Percentiles rank a stretch among this genome's conserved stretches.
Conservation (phyloP, 2,329 filamentous ascomycete genomes). For the Orbilia blumenaviensis region DNA sequence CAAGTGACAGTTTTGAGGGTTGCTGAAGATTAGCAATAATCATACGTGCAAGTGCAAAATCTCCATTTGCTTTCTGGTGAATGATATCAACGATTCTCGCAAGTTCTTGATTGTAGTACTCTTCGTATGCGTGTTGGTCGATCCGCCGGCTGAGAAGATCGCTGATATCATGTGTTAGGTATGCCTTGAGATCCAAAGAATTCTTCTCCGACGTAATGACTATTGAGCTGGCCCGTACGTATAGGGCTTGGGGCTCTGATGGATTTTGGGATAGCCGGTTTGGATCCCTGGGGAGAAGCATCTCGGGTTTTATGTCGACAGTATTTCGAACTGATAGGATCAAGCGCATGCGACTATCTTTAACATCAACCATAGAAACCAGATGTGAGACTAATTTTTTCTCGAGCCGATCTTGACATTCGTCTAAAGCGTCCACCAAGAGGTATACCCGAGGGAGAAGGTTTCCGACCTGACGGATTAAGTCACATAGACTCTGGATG, state of each 20-base stretch:
- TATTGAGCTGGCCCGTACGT: not conserved
- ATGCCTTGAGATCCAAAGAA: not conserved
- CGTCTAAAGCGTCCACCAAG: conserved; percentile 33
- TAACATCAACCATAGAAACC: not conserved
- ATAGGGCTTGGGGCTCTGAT: not conserved
- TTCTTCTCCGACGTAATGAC: conserved; percentile 18
- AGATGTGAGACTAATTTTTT: not conserved
- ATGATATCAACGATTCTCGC: conserved; percentile 14
- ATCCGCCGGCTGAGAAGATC: not conserved
- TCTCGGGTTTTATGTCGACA: not conserved
- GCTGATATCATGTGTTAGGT: conserved; percentile 12
- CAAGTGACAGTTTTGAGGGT: conserved; percentile 12
- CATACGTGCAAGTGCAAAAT: conserved; percentile 23
- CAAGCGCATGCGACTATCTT: not conserved
- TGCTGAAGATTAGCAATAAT: conserved; percentile 20
- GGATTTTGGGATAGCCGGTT: not conserved
- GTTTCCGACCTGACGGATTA: not conserved
- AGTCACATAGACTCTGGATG: not conserved
- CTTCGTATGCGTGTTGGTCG: not conserved
- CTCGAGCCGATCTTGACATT: conserved; percentile 22
- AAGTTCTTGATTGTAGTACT: conserved; percentile 1
- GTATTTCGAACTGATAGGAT: not conserved
- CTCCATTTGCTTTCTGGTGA: conserved; percentile 15
- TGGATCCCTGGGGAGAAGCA: not conserved
- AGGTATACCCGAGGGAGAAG: conserved; percentile 7